Evolutionary conservation across 2,329 filamentous ascomycete genomes (phyloP).

Genomic region (Colletotrichum tabaci): DNA sequence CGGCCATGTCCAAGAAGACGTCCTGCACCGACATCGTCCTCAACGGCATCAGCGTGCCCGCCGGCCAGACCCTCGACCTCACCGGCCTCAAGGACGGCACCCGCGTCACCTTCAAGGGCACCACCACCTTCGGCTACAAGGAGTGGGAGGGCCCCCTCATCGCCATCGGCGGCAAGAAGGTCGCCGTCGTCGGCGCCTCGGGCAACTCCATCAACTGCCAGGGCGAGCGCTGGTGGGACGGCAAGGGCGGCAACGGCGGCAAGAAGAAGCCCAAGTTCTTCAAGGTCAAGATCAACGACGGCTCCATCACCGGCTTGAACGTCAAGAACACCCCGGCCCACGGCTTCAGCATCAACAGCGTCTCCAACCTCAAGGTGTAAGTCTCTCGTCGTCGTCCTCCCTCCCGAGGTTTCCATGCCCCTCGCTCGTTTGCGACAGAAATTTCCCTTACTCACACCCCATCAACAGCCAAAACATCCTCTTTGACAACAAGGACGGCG

Average conservation of each 20-base stretch:
- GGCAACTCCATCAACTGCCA: constrained; percentile 70
- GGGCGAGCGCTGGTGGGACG: constrained; percentile 74
- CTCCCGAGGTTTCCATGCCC: not conserved
- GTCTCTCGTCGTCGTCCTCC: not conserved
- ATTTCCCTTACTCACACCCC: no score
- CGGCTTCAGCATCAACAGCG: constrained; percentile 57
- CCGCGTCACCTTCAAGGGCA: constrained; percentile 71
- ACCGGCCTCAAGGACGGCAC: constrained; percentile 66
- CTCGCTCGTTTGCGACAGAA: no score
- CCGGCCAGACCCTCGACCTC: constrained; percentile 72
- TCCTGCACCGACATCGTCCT: constrained; percentile 70
- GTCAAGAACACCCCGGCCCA: constrained; percentile 61
- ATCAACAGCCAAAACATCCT: constrained; percentile 50
- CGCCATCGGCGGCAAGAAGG: constrained; percentile 69
- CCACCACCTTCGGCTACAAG: constrained; percentile 76
- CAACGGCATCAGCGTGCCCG: constrained; percentile 68
- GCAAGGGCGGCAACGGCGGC: constrained; percentile 71
- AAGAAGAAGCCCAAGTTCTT: constrained; percentile 76
- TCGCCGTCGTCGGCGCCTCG: constrained; percentile 66
- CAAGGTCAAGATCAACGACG: constrained; percentile 59
- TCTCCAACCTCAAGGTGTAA: constrained; percentile 55
- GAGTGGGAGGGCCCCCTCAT: constrained; percentile 78
- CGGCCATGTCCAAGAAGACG: constrained; percentile 63
- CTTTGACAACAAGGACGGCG: constrained; percentile 57
- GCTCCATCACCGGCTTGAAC: constrained; percentile 55